phyloP scores from a whole-genome alignment of 2,329 filamentous ascomycete genomes.

The Corynespora cassiicola region DNA sequence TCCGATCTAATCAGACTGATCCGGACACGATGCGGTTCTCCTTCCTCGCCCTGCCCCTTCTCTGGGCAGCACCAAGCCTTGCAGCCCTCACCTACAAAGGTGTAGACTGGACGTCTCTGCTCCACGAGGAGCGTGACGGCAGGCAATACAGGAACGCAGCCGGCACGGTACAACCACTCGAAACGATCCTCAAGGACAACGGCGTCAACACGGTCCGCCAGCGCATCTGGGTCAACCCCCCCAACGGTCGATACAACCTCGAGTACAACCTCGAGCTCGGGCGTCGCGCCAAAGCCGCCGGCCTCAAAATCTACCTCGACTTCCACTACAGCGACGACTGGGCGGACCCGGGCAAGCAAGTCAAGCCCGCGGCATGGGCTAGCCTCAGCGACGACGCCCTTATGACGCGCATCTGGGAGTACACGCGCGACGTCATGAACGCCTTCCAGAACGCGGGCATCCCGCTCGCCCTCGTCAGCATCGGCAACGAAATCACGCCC shows the following conservation, averaged over 20 bases:
- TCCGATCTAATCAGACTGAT: too few species aligned
- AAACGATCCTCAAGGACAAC: constrained; percentile 65
- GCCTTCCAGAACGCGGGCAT: constrained; percentile 64
- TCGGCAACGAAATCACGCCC: constrained; percentile 75
- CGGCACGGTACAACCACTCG: constrained; percentile 63
- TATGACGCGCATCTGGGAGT: constrained; percentile 70
- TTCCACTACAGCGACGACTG: constrained; percentile 74
- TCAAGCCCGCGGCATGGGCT: constrained; percentile 68
- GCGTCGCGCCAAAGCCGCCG: constrained; percentile 67
- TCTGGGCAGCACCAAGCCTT: constrained; percentile 30
- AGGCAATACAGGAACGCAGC: constrained; percentile 65
- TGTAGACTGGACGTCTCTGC: constrained; percentile 73
- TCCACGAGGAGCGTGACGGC: constrained; percentile 67
- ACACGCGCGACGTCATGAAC: constrained; percentile 69
- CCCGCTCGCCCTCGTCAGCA: constrained; percentile 67
- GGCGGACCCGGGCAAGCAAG: constrained; percentile 72
- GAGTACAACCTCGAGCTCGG: constrained; percentile 75
- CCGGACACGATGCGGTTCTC: constrained; percentile 40
- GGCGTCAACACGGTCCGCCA: constrained; percentile 76
- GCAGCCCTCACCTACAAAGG: constrained; percentile 68
- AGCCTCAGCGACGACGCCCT: constrained; percentile 64
- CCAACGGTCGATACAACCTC: constrained; percentile 70
- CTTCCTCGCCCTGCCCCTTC: constrained; percentile 22
- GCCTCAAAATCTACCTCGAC: constrained; percentile 67
- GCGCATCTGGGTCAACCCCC: constrained; percentile 71